Conservation (phyloP, 2,329 filamentous ascomycete species). For the Aspergillus pseudonomiae region DNA sequence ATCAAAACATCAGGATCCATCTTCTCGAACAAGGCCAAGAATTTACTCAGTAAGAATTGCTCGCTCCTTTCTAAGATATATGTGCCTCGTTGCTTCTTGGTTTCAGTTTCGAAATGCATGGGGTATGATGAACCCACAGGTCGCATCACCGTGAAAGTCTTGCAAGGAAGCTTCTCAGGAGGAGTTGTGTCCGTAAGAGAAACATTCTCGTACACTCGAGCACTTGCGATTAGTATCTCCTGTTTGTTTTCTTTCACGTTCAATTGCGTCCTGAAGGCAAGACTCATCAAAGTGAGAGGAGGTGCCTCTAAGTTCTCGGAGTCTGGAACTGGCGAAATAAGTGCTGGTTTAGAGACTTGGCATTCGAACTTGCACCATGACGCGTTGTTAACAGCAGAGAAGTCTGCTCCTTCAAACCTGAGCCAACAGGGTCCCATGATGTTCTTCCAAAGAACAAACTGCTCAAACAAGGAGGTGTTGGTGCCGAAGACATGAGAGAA, state of each 20-base stretch:
- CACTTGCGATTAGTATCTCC: conserved; percentile 89
- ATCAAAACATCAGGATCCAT: conserved; percentile 92
- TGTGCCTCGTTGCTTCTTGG: conserved; percentile 72
- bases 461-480: conserved; percentile 92
- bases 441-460: conserved; percentile 98
- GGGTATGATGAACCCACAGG: conserved; percentile 78
- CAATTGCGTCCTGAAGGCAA: conserved; percentile 83
- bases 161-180: conserved; percentile 83
- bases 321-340: conserved; percentile 72
- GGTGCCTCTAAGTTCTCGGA: conserved; percentile 81
- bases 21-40: conserved; percentile 83
- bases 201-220: conserved; percentile 89
- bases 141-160: conserved; percentile 88
- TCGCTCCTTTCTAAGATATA: conserved; percentile 84
- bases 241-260: conserved; percentile 95
- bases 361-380: conserved; percentile 98
- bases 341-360: conserved; percentile 74
- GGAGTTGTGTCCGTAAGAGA: conserved; percentile 84
- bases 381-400: conserved; percentile 81
- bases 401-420: conserved; percentile 83
- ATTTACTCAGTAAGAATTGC: conserved; percentile 80
- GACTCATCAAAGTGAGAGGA: conserved; percentile 92
- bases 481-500: conserved; percentile 93
- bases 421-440: conserved; percentile 99
- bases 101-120: conserved; percentile 79